These are phyloP conservation scores for Rusavskia elegans DNA, from an alignment of 495 filamentous ascomycete genomes.

Conservation along the genomic window DNA sequence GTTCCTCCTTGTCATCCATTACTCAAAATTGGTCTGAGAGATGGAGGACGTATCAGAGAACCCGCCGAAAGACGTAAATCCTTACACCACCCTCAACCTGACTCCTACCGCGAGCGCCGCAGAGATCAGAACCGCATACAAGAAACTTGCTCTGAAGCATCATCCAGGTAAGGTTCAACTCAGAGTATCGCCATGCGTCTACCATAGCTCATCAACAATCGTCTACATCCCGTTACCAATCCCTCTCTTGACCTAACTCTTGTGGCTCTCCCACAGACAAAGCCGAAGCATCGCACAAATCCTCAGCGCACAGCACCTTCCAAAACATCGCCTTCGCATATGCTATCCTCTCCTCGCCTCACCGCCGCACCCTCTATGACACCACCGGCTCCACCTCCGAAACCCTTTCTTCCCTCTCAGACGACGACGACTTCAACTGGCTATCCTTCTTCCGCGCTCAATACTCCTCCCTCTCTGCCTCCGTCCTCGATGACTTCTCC, in stretches of 20 bases:
- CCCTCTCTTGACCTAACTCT: too few species aligned
- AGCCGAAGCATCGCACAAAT: conserved; percentile 42
- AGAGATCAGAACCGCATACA: conserved; percentile 90
- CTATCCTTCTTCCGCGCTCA: conserved; percentile 71
- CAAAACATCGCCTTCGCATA: conserved; percentile 88
- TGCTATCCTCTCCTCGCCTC: conserved; percentile 69
- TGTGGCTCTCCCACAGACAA: conserved; percentile 42
- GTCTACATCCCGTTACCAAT: too few species aligned
- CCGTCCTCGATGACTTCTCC: conserved; percentile 56
- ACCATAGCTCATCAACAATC: too few species aligned
- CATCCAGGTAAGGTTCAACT: conserved; percentile 57
- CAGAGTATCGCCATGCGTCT: too few species aligned
- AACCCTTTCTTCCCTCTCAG: conserved; percentile 36
- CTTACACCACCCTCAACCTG: conserved; percentile 76
- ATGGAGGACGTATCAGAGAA: conserved; percentile 20
- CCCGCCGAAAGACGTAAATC: conserved; percentile 47
- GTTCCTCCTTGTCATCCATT: too few species aligned
- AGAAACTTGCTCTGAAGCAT: conserved; percentile 72
- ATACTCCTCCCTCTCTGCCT: conserved; percentile 49
- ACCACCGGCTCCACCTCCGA: conserved; percentile 75
- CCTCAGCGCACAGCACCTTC: conserved; percentile 60
- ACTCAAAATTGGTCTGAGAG: neutral
- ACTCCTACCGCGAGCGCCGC: conserved; percentile 50
- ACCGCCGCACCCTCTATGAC: conserved; percentile 71
- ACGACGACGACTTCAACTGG: conserved; percentile 79